A percentile compares a stretch with the other conserved stretches of the same genome.
These are phyloP conservation scores for Mortierella sp. DNA, from an alignment of 371 early-diverging fungal species.

Conservation along the genomic window DNA sequence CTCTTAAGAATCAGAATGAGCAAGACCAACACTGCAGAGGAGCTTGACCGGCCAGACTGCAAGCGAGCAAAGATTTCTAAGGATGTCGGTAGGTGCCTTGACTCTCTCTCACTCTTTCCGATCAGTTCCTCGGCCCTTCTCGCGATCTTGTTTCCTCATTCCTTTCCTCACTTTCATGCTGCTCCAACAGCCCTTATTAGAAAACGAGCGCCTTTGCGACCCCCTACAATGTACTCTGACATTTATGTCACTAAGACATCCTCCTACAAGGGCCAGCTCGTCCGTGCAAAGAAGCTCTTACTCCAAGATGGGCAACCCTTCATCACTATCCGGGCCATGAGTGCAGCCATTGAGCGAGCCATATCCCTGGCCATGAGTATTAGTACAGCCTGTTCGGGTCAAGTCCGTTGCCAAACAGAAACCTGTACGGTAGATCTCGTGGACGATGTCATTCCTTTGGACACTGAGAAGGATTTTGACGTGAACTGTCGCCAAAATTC, in stretches of 20 bases:
- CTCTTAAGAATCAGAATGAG: no score
- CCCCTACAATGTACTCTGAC: slow-evolving; percentile 37
- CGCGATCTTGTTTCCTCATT: neutral
- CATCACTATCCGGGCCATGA: slow-evolving; percentile 44
- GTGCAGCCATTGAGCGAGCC: slow-evolving; percentile 47
- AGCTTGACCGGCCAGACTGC: no score
- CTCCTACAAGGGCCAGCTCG: slow-evolving; percentile 47
- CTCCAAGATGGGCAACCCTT: slow-evolving; percentile 42
- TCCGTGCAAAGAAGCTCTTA: slow-evolving; percentile 39
- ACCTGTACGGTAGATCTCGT: slow-evolving; percentile 41
- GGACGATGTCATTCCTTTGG: slow-evolving; percentile 40
- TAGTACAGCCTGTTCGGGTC: slow-evolving; percentile 38
- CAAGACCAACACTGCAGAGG: no score
- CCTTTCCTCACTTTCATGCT: neutral
- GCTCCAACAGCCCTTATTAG: slow-evolving; percentile 26
- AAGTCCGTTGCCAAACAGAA: slow-evolving; percentile 50
- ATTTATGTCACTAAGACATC: slow-evolving; percentile 44
- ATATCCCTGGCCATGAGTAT: slow-evolving; percentile 46
- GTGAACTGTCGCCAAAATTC: slow-evolving; percentile 46
- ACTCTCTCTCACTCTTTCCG: neutral
- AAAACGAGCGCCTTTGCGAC: slow-evolving; percentile 41
- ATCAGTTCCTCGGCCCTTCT: neutral
- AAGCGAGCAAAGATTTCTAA: slow-evolving; percentile 44
- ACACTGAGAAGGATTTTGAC: slow-evolving; percentile 40
- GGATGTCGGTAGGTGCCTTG: slow-evolving; percentile 28